Evolutionary conservation across 495 filamentous ascomycete species (phyloP).

Genomic region (Penicillium flavigenum): DNA sequence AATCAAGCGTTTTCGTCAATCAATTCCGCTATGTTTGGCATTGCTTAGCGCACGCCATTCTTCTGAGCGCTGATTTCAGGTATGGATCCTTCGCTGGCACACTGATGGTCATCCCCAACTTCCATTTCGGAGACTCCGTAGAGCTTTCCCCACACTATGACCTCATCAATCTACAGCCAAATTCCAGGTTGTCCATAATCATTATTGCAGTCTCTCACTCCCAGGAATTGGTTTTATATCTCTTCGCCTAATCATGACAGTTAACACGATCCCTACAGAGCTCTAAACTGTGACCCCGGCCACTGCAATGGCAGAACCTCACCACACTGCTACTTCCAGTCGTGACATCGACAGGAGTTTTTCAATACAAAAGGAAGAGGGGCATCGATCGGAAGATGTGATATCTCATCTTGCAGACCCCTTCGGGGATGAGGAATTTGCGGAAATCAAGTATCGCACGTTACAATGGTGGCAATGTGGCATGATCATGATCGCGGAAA

Average conservation of each 20-base stretch:
- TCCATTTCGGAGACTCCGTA: neutral
- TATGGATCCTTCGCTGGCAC: too few species aligned
- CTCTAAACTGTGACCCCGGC: neutral
- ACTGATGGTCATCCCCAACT: too few species aligned
- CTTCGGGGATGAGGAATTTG: constrained; percentile 28
- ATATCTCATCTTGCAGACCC: constrained; percentile 17
- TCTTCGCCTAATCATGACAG: neutral
- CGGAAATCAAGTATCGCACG: constrained; percentile 35
- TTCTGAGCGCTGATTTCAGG: too few species aligned
- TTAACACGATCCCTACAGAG: neutral
- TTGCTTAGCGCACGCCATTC: too few species aligned
- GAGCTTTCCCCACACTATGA: constrained; percentile 8
- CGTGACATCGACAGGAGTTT: neutral
- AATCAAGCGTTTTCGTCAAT: too few species aligned
- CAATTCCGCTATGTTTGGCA: too few species aligned
- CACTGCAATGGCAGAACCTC: neutral
- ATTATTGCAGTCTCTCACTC: neutral
- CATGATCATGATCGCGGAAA: constrained; percentile 61
- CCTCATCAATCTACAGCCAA: neutral
- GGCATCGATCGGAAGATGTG: neutral
- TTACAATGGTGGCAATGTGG: constrained; percentile 38
- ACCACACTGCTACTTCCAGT: neutral
- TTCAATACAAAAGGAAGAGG: neutral
- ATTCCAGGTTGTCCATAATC: neutral
- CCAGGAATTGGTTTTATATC: neutral